Evolutionary conservation across 2,329 filamentous ascomycete genomes (phyloP), one percentile per base, ranked within the genome.

Genomic region (Blastomyces parvus): DNA sequence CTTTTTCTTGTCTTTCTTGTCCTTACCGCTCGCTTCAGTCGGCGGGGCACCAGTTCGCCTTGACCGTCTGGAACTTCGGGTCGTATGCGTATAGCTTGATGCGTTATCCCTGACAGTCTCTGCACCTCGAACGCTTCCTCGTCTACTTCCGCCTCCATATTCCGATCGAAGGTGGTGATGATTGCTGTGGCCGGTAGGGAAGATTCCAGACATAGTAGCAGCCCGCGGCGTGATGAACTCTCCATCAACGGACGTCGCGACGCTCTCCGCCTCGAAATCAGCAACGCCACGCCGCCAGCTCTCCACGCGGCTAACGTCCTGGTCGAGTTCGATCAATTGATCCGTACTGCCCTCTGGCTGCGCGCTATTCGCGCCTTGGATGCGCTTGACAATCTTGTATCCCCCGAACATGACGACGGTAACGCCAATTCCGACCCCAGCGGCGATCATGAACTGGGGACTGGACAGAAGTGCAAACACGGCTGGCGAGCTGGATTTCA

Each of bases 341-440:
- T 86, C 83, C 67, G 83, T 77, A 61, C 75, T 73, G 13, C 68
- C 74, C 63, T 69, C 72, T 22, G 65, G 65, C 13, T 65, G 52
- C 13, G 63, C 62, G 30, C 67, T 64, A 61, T 69, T 69, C 44
- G 70, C 66, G 17, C 73, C 78, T 70, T 81, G 80, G 68, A 97
- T 90, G 69, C 86, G 88, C 81, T 97, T 95, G 77, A 99, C 87
- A 74, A 99, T 97, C 78, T 96, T 97, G 84, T 91, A 97, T 5
- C 94, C 93, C 62, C 94, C 94, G 65, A 99, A 90, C 74, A 94
- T 92, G 70, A 99, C 90, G 9, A 97, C 87, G 0, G 94, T 97
- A n/a, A 96, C 87, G 17, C 94, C 94, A 0, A 96, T 86, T 0
- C 89, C 90, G 17, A 96, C 86, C 53, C 92, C 90, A 0, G 90